Percentiles rank a stretch among this genome's conserved stretches.
These are phyloP conservation scores for Neostapfia colusana DNA, from an alignment of 176 grass and related monocot species.

Conservation along the genomic window DNA sequence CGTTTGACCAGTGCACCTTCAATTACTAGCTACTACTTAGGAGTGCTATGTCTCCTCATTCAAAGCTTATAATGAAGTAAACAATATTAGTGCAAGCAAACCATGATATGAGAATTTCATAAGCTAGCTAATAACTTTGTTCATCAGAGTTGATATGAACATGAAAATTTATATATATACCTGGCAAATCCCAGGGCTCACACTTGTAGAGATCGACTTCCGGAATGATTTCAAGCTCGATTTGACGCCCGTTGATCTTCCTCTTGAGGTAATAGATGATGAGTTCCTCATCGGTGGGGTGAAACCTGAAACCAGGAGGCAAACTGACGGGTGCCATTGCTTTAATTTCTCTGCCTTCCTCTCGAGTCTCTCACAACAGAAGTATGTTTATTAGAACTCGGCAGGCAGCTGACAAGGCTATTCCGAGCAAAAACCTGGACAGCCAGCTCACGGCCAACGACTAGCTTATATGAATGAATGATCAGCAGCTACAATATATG, in stretches of 20 bases:
- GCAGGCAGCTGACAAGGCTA: conserved; percentile 32
- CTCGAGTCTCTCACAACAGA: conserved; percentile 32
- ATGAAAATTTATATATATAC: conserved; percentile 38
- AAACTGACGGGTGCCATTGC: conserved; percentile 81
- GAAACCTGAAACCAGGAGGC: conserved; percentile 92
- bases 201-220: conserved; percentile 99
- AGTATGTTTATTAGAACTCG: conserved; percentile 25
- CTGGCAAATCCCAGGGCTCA: conserved; percentile 90
- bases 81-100: background rate
- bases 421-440: conserved; percentile 61
- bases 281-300: conserved; percentile 92
- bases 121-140: conserved; percentile 1
- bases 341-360: conserved; percentile 28
- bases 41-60: background rate
- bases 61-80: background rate
- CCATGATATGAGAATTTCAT: background rate
- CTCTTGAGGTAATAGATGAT: conserved; percentile 91
- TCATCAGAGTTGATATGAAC: conserved; percentile 16
- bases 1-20: too few species aligned
- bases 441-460: conserved; percentile 40
- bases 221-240: conserved; percentile 89
- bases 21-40: background rate
- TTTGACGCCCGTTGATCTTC: conserved; percentile 85
- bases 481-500: conserved; percentile 54
- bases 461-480: conserved; percentile 48